phyloP scores from a whole-genome alignment of 2,329 filamentous ascomycete genomes.

The Pseudocercospora fijiensis region DNA sequence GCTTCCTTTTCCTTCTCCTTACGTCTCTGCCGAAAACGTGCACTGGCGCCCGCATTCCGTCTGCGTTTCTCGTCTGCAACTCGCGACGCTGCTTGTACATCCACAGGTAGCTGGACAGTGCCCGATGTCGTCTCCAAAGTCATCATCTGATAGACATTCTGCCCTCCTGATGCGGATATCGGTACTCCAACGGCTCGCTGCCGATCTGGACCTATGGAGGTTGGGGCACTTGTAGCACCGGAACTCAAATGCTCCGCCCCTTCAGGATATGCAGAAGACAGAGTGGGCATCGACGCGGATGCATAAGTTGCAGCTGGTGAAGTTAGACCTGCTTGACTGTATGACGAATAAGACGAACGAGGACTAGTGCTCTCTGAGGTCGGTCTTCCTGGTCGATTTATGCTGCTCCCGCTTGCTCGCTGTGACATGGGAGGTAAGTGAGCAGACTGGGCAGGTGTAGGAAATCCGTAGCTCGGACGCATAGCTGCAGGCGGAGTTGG shows the following conservation, averaged over 20 bases:
- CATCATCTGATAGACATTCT: constrained; percentile 54
- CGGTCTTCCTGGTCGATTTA: constrained; percentile 24
- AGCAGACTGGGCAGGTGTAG: constrained; percentile 39
- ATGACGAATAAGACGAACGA: constrained; percentile 50
- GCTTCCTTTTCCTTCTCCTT: constrained; percentile 80
- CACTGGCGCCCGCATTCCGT: constrained; percentile 81
- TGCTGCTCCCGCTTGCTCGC: constrained; percentile 36
- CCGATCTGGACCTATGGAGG: constrained; percentile 23
- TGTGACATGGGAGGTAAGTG: constrained; percentile 40
- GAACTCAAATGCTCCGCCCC: constrained; percentile 10
- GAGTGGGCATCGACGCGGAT: constrained; percentile 25
- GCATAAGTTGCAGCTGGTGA: constrained; percentile 31
- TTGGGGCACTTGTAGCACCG: constrained; percentile 12
- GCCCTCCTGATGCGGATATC: constrained; percentile 46
- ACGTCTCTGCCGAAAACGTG: constrained; percentile 74
- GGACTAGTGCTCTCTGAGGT: constrained; percentile 46
- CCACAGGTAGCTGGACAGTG: constrained; percentile 64
- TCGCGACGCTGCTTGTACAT: constrained; percentile 77
- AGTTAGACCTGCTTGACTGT: constrained; percentile 43
- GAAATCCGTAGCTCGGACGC: constrained; percentile 40
- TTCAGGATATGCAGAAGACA: constrained; percentile 23
- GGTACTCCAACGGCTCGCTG: constrained; percentile 44
- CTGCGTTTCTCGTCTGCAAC: constrained; percentile 82
- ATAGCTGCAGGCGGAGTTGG: constrained; percentile 47
- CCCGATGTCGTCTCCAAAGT: constrained; percentile 54